Conservation (phyloP, 73 alveolate species). For the Uronychia setigera region DNA sequence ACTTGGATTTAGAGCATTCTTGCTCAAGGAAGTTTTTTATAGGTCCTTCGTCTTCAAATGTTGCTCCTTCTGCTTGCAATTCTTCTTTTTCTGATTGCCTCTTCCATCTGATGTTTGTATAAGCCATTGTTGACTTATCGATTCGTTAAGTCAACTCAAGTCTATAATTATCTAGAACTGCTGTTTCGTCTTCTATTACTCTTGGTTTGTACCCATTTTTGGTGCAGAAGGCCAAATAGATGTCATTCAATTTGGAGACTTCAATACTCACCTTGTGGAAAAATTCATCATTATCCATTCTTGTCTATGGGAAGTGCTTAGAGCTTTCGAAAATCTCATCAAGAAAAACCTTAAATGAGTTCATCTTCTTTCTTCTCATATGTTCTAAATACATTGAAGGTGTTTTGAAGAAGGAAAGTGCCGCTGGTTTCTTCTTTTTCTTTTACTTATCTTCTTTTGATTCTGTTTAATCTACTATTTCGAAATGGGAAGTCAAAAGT, state of each 20-base stretch:
- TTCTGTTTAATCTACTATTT: not conserved
- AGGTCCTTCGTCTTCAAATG: conserved; percentile 11
- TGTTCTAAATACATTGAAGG: conserved; percentile 13
- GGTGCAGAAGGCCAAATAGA: conserved; percentile 17
- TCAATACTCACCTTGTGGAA: not conserved
- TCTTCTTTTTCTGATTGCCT: conserved; percentile 2
- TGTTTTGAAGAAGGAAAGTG: conserved; percentile 25
- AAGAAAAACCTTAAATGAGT: conserved; percentile 8
- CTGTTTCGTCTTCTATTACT: conserved; percentile 8
- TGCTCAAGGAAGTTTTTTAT: not conserved
- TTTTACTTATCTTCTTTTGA: not conserved
- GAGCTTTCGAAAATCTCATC: conserved; percentile 6
- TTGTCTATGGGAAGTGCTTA: conserved; percentile 9
- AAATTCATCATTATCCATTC: not conserved
- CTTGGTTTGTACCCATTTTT: conserved; percentile 17
- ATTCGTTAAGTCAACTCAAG: not conserved
- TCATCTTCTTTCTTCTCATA: conserved; percentile 6
- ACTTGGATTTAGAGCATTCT: conserved; percentile 13
- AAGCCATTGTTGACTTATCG: conserved; percentile 17
- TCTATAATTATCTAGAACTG: not conserved
- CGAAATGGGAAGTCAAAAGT: conserved; percentile 1
- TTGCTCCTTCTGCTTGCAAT: too few species aligned
- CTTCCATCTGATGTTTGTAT: conserved; percentile 27
- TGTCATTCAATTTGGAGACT: not conserved
- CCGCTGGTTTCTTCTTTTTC: too few species aligned